phyloP scores from a whole-genome alignment of 805 yeast genomes.

The Ogataea kodamae region DNA sequence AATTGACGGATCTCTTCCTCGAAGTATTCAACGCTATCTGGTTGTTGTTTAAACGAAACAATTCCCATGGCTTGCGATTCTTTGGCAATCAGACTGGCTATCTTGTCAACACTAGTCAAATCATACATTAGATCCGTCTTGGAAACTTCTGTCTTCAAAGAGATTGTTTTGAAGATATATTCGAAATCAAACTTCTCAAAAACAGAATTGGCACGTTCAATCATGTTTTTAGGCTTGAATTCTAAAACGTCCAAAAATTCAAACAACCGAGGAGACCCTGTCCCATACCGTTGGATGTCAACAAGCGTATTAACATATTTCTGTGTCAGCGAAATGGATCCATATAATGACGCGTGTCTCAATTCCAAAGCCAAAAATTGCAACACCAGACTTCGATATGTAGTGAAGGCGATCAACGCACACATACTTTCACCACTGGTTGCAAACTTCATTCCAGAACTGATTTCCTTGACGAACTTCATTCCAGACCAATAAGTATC shows the following conservation, averaged over 20 bases:
- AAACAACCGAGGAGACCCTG: constrained; percentile 64
- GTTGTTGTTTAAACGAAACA: constrained; percentile 14
- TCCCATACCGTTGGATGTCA: constrained; percentile 43
- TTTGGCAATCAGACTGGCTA: constrained; percentile 25
- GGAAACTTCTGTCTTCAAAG: constrained; percentile 26
- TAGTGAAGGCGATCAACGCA: constrained; percentile 58
- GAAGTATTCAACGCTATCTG: constrained; percentile 19
- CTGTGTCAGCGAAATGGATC: constrained; percentile 49
- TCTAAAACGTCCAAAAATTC: constrained; percentile 70
- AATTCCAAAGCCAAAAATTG: constrained; percentile 71
- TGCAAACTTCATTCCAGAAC: constrained; percentile 33
- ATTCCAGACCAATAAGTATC: constrained; percentile 53
- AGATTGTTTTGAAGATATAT: constrained; percentile 40
- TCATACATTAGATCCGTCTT: constrained; percentile 35
- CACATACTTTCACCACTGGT: constrained; percentile 40
- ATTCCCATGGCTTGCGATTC: constrained; percentile 29
- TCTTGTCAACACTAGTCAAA: constrained; percentile 36
- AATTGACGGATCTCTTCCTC: constrained; percentile 27
- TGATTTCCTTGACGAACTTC: constrained; percentile 42
- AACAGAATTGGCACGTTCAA: constrained; percentile 36
- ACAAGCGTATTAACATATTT: constrained; percentile 53
- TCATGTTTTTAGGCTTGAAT: constrained; percentile 45
- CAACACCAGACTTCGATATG: constrained; percentile 55
- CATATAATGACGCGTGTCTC: constrained; percentile 47
- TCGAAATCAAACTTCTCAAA: constrained; percentile 39